phyloP scores from a whole-genome alignment of 2,329 filamentous ascomycete species.

The Epichloe festucae region DNA sequence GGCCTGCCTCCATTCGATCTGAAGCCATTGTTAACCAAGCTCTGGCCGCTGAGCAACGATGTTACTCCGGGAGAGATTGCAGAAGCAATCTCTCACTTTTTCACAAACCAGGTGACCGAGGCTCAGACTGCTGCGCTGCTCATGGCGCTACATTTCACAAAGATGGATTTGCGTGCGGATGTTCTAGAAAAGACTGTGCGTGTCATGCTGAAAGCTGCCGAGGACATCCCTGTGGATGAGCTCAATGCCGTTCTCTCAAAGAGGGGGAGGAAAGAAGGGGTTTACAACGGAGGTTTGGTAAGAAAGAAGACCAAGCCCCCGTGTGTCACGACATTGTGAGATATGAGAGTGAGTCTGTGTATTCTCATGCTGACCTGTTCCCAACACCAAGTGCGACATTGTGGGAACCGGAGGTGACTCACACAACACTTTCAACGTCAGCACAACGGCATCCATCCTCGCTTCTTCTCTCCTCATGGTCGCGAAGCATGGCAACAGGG shows the following conservation, averaged over 20 bases:
- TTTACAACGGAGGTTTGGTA: constrained; percentile 74
- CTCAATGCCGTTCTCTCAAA: constrained; percentile 48
- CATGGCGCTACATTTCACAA: constrained; percentile 84
- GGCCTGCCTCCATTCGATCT: constrained; percentile 38
- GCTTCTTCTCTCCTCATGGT: constrained; percentile 74
- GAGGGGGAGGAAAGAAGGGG: constrained; percentile 52
- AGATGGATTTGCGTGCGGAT: constrained; percentile 69
- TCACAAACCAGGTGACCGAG: constrained; percentile 78
- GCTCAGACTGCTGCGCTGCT: constrained; percentile 79
- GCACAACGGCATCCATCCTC: constrained; percentile 85
- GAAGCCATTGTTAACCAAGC: constrained; percentile 57
- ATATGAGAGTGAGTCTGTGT: not conserved
- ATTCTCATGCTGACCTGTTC: constrained; percentile 6
- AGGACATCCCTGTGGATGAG: constrained; percentile 50
- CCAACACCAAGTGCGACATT: constrained; percentile 59
- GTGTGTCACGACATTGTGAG: not conserved
- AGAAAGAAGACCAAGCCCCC: constrained; percentile 16
- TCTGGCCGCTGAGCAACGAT: constrained; percentile 46
- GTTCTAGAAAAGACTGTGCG: constrained; percentile 76
- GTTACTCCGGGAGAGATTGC: constrained; percentile 75
- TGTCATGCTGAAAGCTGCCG: constrained; percentile 72
- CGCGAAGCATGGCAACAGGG: constrained; percentile 91
- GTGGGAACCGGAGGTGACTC: constrained; percentile 94
- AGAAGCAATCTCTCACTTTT: constrained; percentile 79
- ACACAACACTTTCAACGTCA: constrained; percentile 97